Evolutionary conservation across 2,329 filamentous ascomycete genomes (phyloP).

Genomic region (Cladosporium sp.): DNA sequence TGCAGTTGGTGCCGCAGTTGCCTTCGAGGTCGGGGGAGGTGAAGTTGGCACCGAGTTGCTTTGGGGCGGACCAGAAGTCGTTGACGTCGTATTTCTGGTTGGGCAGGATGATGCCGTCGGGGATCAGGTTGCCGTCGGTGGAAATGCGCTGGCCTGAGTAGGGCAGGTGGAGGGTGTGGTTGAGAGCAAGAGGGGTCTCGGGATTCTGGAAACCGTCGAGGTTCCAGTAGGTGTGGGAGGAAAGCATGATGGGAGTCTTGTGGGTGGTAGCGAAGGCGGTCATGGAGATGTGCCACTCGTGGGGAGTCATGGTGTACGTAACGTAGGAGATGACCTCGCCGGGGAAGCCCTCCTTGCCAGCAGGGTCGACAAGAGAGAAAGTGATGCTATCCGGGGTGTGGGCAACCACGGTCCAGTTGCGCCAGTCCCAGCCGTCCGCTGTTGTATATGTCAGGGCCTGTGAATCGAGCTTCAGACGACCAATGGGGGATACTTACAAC

Average conservation of each 20-base stretch:
- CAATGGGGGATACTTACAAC: constrained; percentile 24
- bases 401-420: constrained; percentile 69
- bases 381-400: constrained; percentile 66
- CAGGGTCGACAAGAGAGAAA: constrained; percentile 68
- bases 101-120: constrained; percentile 58
- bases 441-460: constrained; percentile 32
- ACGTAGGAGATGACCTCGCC: constrained; percentile 71
- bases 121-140: constrained; percentile 54
- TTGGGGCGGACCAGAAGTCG: constrained; percentile 77
- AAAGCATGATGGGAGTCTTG: constrained; percentile 80
- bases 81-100: constrained; percentile 66
- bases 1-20: constrained; percentile 79
- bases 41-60: constrained; percentile 71
- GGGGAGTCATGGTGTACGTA: constrained; percentile 65
- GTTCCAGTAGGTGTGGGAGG: constrained; percentile 75
- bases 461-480: constrained; percentile 45
- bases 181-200: constrained; percentile 59
- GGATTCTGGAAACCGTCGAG: constrained; percentile 74
- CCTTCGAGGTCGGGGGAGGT: constrained; percentile 57
- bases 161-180: constrained; percentile 70
- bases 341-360: constrained; percentile 72
- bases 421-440: constrained; percentile 54
- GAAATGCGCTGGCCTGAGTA: constrained; percentile 67
- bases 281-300: constrained; percentile 71
- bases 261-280: constrained; percentile 65